A percentile compares a stretch with the other conserved stretches of the same genome.
phyloP scores from a whole-genome alignment of 495 filamentous ascomycete genomes.

The Evansstolkia leycettana region DNA sequence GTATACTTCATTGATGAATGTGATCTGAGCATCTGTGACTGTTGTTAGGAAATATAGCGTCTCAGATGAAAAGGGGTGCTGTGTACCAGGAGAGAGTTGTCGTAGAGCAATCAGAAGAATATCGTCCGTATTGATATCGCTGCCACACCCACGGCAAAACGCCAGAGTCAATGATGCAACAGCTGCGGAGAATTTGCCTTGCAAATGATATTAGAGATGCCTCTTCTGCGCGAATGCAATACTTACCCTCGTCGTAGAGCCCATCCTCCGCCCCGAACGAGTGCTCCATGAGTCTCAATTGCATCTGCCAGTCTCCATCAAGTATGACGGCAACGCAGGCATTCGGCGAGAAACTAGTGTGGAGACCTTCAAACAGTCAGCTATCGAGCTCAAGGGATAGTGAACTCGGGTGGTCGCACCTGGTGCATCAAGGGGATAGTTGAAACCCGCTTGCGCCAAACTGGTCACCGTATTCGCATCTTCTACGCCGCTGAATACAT shows the following conservation, averaged over 20 bases:
- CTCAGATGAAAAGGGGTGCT: slow-evolving; percentile 5
- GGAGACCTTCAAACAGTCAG: slow-evolving; percentile 37
- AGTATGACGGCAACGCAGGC: slow-evolving; percentile 53
- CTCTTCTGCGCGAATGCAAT: background rate
- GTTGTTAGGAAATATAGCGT: too few relatives aligned
- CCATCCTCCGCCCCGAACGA: slow-evolving; percentile 26
- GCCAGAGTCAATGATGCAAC: slow-evolving; percentile 48
- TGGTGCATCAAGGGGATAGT: slow-evolving; percentile 33
- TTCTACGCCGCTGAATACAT: slow-evolving; percentile 46
- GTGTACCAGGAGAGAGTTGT: slow-evolving; percentile 38
- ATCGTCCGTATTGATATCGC: slow-evolving; percentile 58
- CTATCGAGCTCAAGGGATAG: slow-evolving; percentile 1
- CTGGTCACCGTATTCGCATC: slow-evolving; percentile 52
- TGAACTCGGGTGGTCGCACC: slow-evolving; percentile 12
- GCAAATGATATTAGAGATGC: background rate
- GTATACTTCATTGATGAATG: slow-evolving; percentile 52
- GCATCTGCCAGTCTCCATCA: slow-evolving; percentile 50
- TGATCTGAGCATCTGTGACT: slow-evolving; percentile 25
- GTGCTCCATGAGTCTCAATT: slow-evolving; percentile 49
- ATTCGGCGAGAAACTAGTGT: slow-evolving; percentile 64
- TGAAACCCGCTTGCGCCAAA: slow-evolving; percentile 60
- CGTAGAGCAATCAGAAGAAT: slow-evolving; percentile 49
- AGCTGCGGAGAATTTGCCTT: slow-evolving; percentile 39
- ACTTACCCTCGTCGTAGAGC: slow-evolving; percentile 31
- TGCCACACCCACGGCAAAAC: slow-evolving; percentile 42